phyloP scores from a whole-genome alignment of 768 basidiomycete species.

The Pisolithus albus region DNA sequence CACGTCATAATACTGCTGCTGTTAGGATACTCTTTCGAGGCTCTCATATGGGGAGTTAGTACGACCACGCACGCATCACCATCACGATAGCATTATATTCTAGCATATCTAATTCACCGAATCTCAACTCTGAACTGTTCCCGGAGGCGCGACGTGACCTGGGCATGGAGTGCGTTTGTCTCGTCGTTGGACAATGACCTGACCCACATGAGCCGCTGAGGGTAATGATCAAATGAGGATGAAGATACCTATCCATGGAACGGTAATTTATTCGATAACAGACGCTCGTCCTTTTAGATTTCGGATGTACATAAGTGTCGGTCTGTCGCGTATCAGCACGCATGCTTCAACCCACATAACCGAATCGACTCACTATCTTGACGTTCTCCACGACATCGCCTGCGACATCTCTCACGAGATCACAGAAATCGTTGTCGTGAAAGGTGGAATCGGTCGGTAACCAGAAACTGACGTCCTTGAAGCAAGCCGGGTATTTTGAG shows the following conservation, averaged over 20 bases:
- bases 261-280: slow-evolving; percentile 92
- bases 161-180: slow-evolving; percentile 70
- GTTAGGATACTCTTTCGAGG: slow-evolving; percentile 21
- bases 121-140: slow-evolving; percentile 77
- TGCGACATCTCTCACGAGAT: slow-evolving; percentile 85
- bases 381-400: slow-evolving; percentile 93
- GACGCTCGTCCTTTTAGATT: slow-evolving; percentile 68
- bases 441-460: slow-evolving; percentile 45
- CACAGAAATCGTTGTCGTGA: slow-evolving; percentile 97
- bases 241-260: slow-evolving; percentile 84
- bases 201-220: slow-evolving; percentile 3
- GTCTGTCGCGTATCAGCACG: slow-evolving; percentile 45
- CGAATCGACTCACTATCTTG: slow-evolving; percentile 50
- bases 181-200: slow-evolving; percentile 89
- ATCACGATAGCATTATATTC: slow-evolving; percentile 27
- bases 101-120: slow-evolving; percentile 54
- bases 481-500: slow-evolving; percentile 87
- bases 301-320: slow-evolving; percentile 87
- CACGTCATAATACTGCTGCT: slow-evolving; percentile 25
- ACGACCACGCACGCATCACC: slow-evolving; percentile 17
- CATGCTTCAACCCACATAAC: not conserved
- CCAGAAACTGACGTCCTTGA: slow-evolving; percentile 98
- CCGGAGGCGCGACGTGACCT: slow-evolving; percentile 48
- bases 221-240: not conserved
- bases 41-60: slow-evolving; percentile 15